Base-by-base conservation (phyloP, 257 asterid species). In the Verbena officinalis region DNA sequence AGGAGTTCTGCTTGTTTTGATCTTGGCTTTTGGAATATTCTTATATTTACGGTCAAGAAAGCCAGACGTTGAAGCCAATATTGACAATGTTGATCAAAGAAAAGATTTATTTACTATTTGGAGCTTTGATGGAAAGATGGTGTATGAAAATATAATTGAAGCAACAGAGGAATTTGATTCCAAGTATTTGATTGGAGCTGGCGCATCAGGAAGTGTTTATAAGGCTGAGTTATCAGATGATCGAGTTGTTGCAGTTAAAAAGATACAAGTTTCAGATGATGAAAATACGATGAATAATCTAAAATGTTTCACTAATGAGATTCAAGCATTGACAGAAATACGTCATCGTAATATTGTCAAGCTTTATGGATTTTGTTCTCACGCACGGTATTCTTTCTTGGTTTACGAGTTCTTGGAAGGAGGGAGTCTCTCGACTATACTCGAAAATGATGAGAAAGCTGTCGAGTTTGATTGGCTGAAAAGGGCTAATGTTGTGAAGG, bases 341-440 rank as follows among this genome's bases (percentile, higher is more conserved):
- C 58, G 75, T 2, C 83, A 81, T 39, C 36, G 73, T 1, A 74
- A 71, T 39, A 74, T 81, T 36, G 71, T 81, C 65, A 80, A 65
- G 50, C 70, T 80, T 6, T 50, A 67, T 21, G 86, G 83, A 8
- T 79, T 54, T 22, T 79, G 79, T 53, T 72, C 76, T 7, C 74
- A 70, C 12, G 22, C 59, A 0, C 38, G 62, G 9, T 70, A 63
- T 48, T 70, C 78, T 0, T 63, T 80, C 54, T 43, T 67, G 40
- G 59, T 30, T 3, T 78, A 70, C 55, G 77, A 78, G 77, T 69
- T 59, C 64, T 49, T 75, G 39, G 73, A 75, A 57, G 68, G 78
- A 13, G 84, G 78, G 8, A 78, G 69, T 51, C 24, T 78, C 12
- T 23, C 73, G 9, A 70, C 38, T 22, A 27, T 24, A 19, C 21